These are phyloP conservation scores for Microsporum ferrugineum DNA, from an alignment of 2,329 filamentous ascomycete species.

Conservation along the genomic window DNA sequence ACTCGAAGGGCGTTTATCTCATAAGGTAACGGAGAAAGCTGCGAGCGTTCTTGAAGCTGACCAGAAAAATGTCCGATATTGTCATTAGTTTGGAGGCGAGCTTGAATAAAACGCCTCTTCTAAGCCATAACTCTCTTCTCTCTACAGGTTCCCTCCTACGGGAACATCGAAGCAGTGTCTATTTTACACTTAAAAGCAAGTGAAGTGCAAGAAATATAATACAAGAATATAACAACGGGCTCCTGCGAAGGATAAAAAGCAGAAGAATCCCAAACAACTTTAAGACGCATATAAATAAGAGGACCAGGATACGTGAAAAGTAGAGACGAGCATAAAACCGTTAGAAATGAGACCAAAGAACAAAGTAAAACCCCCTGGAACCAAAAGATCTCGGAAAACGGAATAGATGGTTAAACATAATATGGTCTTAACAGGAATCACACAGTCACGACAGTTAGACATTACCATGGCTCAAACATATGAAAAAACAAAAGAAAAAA, in stretches of 20 bases:
- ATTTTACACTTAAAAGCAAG: constrained; percentile 3
- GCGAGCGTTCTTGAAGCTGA: too few species aligned
- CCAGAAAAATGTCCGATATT: not conserved
- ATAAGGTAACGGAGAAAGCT: too few species aligned
- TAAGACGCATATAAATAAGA: not conserved
- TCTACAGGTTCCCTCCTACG: not conserved
- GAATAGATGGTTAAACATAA: constrained; percentile 3
- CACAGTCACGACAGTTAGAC: not conserved
- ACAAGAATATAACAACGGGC: not conserved
- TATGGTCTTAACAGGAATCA: constrained; percentile 1
- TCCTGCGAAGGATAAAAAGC: not conserved
- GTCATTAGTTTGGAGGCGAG: not conserved
- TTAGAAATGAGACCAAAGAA: constrained; percentile 3
- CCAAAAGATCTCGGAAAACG: constrained; percentile 2
- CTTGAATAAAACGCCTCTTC: not conserved
- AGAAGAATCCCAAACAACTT: not conserved
- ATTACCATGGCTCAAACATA: constrained; percentile 2
- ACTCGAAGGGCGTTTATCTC: not conserved
- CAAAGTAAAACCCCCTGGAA: constrained; percentile 1
- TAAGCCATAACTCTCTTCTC: not conserved
- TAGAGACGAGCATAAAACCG: not conserved
- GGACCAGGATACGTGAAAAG: not conserved
- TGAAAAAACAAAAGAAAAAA: not conserved
- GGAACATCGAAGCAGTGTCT: not conserved
- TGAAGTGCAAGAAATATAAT: constrained; percentile 1